A percentile compares a stretch with the other conserved stretches of the same genome.
phyloP scores from a whole-genome alignment of 257 asterid genomes.

The Primulina tabacum region DNA sequence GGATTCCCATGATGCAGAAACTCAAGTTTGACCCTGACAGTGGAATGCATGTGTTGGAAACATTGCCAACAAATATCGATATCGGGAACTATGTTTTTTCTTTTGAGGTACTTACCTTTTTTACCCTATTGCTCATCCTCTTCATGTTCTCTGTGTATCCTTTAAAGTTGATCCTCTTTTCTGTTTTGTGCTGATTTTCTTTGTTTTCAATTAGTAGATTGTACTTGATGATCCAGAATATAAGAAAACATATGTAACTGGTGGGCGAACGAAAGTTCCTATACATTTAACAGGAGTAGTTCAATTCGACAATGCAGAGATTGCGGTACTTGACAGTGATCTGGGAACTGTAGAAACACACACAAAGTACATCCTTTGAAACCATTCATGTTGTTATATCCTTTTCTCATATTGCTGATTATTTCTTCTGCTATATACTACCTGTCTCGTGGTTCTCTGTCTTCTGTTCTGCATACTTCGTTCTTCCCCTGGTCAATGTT shows the following conservation, averaged over 20 bases:
- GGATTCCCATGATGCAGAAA: conserved; percentile 50
- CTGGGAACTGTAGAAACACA: conserved; percentile 65
- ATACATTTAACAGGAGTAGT: conserved; percentile 71
- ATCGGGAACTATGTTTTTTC: conserved; percentile 70
- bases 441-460: not conserved
- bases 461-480: not conserved
- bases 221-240: conserved; percentile 67
- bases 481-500: not conserved
- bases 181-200: conserved; percentile 23
- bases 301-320: conserved; percentile 58
- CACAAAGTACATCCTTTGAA: conserved; percentile 56
- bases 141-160: conserved; percentile 9
- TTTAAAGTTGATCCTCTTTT: conserved; percentile 8
- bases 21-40: conserved; percentile 62
- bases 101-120: conserved; percentile 64
- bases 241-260: conserved; percentile 72
- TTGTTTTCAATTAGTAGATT: conserved; percentile 43
- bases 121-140: conserved; percentile 19
- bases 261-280: conserved; percentile 78
- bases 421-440: not conserved
- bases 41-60: conserved; percentile 64
- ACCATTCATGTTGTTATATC: conserved; percentile 18
- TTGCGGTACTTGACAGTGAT: conserved; percentile 79
- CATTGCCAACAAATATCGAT: conserved; percentile 59
- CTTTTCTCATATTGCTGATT: conserved; percentile 10